These are phyloP conservation scores for Gardenia jasminoides DNA, from an alignment of 257 asterid species.

Conservation along the genomic window DNA sequence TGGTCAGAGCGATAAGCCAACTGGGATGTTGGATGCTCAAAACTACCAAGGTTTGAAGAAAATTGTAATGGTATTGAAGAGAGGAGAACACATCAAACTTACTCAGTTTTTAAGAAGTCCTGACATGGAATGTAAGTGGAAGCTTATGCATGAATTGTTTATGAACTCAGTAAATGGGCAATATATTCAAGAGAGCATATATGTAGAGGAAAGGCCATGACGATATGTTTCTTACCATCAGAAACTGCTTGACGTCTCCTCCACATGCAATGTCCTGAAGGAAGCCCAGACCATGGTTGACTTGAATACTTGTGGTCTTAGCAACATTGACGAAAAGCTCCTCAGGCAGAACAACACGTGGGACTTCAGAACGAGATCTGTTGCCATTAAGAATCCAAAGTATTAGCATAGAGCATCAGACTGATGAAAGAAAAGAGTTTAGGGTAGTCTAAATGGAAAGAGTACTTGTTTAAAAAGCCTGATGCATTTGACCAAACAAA, in stretches of 20 bases:
- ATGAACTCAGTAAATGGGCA: not conserved
- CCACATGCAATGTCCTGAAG: conserved; percentile 68
- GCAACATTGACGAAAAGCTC: conserved; percentile 55
- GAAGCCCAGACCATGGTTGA: conserved; percentile 47
- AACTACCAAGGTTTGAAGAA: not conserved
- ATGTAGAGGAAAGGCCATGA: not conserved
- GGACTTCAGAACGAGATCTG: conserved; percentile 56
- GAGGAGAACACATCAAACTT: not conserved
- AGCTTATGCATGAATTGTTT: not conserved
- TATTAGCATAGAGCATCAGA: conserved; percentile 11
- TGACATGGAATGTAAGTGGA: not conserved
- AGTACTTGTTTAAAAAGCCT: conserved; percentile 44
- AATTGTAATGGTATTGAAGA: not conserved
- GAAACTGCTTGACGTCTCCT: conserved; percentile 61
- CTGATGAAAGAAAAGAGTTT: conserved; percentile 13
- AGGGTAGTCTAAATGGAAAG: not conserved
- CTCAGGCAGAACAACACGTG: conserved; percentile 56
- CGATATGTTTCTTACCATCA: conserved; percentile 37
- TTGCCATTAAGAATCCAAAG: conserved; percentile 7
- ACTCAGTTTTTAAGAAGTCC: not conserved
- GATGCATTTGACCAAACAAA: conserved; percentile 68
- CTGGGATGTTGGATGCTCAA: not conserved
- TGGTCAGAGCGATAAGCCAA: not conserved
- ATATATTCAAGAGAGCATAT: not conserved
- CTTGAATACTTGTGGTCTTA: conserved; percentile 47